Base-by-base conservation (phyloP, 202 grass and related monocot species). In the Digitaria exilis region DNA sequence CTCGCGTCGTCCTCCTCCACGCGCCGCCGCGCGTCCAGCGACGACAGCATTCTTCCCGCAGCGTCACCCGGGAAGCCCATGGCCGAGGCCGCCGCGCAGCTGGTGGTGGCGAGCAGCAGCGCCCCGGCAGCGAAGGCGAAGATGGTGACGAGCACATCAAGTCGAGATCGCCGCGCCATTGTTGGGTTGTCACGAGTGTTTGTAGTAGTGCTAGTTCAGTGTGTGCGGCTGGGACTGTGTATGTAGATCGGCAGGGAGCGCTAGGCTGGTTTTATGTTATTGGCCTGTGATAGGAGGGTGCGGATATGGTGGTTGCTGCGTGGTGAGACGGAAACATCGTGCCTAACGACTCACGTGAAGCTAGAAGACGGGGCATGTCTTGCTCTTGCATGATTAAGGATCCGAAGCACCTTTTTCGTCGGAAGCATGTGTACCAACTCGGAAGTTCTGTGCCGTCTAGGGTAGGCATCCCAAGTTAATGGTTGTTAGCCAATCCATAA, bases 261-360 rank as follows among this genome's bases (percentile, higher is more conserved):
- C 48, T 43, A 1, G 46, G 21, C 16, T 8, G 30, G 28, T 22
- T 64, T 26, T 49, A 4, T 39, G 9, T 39, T 63, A 63, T 18
- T 14, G 69, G 37, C n/a, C n/a, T 64, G 29, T 21, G 55, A 72
- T 49, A 1, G 19, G 55, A 43, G 12, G n/a, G 80, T n/a, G 26
- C 1, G 7, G 14, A 68, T n/a, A 26, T 0, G 31, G 56, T 83
- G 58, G 70, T 75, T 52, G 70, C 14, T 17, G 9, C 28, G 56
- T 15, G 16, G 31, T 9, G 14, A 10, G 25, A 74, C 29, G 29
- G 58, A 56, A 52, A 83, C 70, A 30, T 57, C 45, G 8, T 32
- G 58, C 58, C 80, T 65, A 75, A 83, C 80, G 8, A 42, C 17
- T 24, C 80, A 83, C 72, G 69, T 83, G 80, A 83, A 29, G 44